phyloP scores from a whole-genome alignment of 108 stramenopile species.

The Cylindrotheca fusiformis region DNA sequence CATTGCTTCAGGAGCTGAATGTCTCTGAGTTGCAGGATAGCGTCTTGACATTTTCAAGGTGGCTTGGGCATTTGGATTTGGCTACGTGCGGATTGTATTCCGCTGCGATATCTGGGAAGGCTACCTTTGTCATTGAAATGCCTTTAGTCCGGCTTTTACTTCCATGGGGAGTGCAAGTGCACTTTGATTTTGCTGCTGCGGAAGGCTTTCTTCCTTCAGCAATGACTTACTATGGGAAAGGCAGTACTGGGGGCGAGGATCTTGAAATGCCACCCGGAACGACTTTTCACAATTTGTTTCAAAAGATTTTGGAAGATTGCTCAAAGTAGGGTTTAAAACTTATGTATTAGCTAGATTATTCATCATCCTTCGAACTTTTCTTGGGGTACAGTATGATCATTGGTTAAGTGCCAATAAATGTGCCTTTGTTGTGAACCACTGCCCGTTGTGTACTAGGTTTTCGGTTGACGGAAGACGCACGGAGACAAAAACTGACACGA shows the following conservation, averaged over 20 bases:
- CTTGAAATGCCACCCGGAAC: neutral
- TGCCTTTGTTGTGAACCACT: neutral
- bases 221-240: neutral
- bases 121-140: neutral
- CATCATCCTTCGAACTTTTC: too few species aligned
- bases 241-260: neutral
- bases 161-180: neutral
- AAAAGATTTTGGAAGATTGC: neutral
- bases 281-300: neutral
- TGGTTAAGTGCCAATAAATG: neutral
- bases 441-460: neutral
- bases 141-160: neutral
- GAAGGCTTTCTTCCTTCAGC: neutral
- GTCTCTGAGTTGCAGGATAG: neutral
- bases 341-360: too few species aligned
- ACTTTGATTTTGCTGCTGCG: neutral
- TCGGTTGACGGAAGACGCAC: neutral
- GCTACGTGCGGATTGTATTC: neutral
- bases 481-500: too few species aligned
- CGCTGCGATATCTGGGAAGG: neutral
- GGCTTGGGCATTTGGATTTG: slow-evolving; percentile 10
- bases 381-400: too few species aligned
- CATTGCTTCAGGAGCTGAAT: neutral
- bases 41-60: slow-evolving; percentile 3
- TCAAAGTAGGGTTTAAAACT: too few species aligned